phyloP scores from a whole-genome alignment of 768 basidiomycete genomes.

The Hygrophorus russula region DNA sequence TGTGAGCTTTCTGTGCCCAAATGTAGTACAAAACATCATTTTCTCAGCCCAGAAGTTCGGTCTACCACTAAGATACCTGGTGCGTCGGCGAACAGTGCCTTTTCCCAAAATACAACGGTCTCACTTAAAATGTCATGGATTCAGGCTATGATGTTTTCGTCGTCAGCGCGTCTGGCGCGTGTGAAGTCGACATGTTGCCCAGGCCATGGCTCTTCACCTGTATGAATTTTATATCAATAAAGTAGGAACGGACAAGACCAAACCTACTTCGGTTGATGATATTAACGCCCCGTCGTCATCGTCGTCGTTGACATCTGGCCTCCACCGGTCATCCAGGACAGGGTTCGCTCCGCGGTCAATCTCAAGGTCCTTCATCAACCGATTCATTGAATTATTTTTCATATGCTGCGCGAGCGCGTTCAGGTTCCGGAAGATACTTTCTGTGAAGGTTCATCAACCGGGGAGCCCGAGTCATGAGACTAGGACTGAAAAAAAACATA shows the following conservation, averaged over 20 bases:
- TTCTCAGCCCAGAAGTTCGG: slow-evolving; percentile 1
- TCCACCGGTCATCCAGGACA: slow-evolving; percentile 50
- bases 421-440: slow-evolving; percentile 91
- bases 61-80: too few species aligned
- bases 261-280: slow-evolving; percentile 65
- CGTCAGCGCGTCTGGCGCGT: slow-evolving; percentile 39
- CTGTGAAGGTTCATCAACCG: slow-evolving; percentile 4
- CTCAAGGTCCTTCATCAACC: slow-evolving; percentile 69
- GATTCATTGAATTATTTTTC: slow-evolving; percentile 68
- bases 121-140: too few species aligned
- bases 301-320: slow-evolving; percentile 42
- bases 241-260: not conserved
- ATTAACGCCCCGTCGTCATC: slow-evolving; percentile 44
- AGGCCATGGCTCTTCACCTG: slow-evolving; percentile 61
- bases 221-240: slow-evolving; percentile 7
- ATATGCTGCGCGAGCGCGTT: slow-evolving; percentile 50
- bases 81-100: too few species aligned
- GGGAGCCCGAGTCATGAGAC: not conserved
- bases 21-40: not conserved
- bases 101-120: too few species aligned
- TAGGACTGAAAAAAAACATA: slow-evolving; percentile 23
- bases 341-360: slow-evolving; percentile 65
- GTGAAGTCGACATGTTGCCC: slow-evolving; percentile 71
- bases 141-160: slow-evolving; percentile 32
- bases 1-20: too few species aligned